Base-by-base conservation (phyloP, 148 eudicot genomes). In the Pharnaceum exiguum region DNA sequence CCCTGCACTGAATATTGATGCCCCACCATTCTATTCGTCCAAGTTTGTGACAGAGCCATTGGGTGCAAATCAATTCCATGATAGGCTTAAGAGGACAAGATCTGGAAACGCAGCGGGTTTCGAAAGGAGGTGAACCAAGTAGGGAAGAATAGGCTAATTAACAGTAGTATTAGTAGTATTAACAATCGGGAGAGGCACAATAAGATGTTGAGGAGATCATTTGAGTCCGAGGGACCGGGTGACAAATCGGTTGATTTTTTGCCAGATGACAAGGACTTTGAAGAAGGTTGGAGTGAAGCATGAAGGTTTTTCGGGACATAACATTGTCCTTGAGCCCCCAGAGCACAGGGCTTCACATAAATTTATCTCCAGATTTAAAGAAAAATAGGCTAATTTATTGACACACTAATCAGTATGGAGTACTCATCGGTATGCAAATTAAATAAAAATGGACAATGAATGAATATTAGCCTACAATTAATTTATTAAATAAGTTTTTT, bases 201-300 rank as follows among this genome's bases (percentile, higher is more conserved):
- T 32, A 88, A 88, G 77, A 66, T 84, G 31, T 29, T 82, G 38
- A 82, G 83, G 75, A 63, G 71, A 47, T 83, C 86, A 0, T 62
- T 62, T 29, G 70, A 82, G 27, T 83, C 73, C 1, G 84, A 78
- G 46, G 71, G 72, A 22, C 46, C 67, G 28, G 46, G 15, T 10
- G 68, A 67, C 30, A 67, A 51, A 40, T 57, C 75, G 68, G 69
- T 51, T 10, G 83, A 81, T 71, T 55, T 85, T 55, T 49, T 91
- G 53, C 99, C 96, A 0, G 96, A 94, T 48, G 89, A 72, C 19
- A 82, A 86, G 77, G 96, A 83, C 35, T 94, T 94, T 61, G 96
- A 94, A 35, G 87, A 94, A 61, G 69, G 47, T 58, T n/a, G 44
- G 52, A 12, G 48, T 52, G 39, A 55, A 56, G 55, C n/a, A n/a